Conservation (phyloP, 1,284 basidiomycete species). For the Cystobasidiaceae sp. region DNA sequence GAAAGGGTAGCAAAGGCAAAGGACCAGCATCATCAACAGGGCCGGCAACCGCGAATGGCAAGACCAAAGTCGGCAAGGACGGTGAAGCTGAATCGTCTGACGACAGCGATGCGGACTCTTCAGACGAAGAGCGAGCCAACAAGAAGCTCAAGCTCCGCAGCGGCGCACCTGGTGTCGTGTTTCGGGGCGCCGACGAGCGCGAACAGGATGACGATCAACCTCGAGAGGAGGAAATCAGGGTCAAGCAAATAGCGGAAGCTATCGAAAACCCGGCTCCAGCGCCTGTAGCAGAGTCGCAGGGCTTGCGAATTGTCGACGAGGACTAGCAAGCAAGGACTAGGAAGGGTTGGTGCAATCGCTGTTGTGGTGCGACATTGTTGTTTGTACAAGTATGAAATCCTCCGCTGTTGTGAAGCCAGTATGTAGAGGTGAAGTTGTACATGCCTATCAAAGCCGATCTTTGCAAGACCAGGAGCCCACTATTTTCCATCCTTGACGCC, state of each 20-base stretch:
- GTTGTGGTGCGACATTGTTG: too few relatives aligned
- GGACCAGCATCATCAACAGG: neutral
- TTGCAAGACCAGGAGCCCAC: too few relatives aligned
- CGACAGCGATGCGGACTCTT: neutral
- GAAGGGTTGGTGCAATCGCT: too few relatives aligned
- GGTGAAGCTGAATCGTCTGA: neutral
- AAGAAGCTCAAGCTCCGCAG: slow-evolving; percentile 38
- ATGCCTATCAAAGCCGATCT: too few relatives aligned
- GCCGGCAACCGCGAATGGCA: slow-evolving; percentile 1
- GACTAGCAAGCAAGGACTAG: neutral
- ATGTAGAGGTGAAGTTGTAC: too few relatives aligned
- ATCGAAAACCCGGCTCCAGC: neutral
- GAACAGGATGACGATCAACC: slow-evolving; percentile 32
- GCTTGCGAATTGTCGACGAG: slow-evolving; percentile 29
- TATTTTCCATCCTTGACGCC: slow-evolving; percentile 18
- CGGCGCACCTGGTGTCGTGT: slow-evolving; percentile 19
- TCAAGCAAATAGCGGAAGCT: slow-evolving; percentile 36
- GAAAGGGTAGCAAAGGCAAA: slow-evolving; percentile 14
- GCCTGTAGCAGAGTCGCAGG: neutral
- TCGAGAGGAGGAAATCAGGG: slow-evolving; percentile 32
- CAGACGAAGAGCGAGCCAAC: slow-evolving; percentile 1
- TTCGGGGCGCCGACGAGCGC: slow-evolving; percentile 21
- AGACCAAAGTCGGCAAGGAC: neutral
- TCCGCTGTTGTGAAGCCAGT: too few relatives aligned
- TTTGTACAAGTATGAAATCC: too few relatives aligned